phyloP scores from a whole-genome alignment of 805 yeast species.

The Maudiozyma serrabonitensis region DNA sequence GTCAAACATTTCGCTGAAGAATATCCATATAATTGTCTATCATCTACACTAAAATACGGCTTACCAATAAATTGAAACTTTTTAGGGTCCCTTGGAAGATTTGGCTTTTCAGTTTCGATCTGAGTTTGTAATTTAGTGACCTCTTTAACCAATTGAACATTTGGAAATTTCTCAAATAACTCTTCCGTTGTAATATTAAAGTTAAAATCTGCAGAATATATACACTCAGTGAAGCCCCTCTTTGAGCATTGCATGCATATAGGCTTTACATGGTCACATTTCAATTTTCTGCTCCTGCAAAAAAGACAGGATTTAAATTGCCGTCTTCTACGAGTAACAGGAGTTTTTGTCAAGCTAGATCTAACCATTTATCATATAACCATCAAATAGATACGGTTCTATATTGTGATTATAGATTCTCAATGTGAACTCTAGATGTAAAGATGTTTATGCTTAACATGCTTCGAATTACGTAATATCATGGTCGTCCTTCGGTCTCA shows the following conservation, averaged over 20 bases:
- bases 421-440: neutral
- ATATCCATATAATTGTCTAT: neutral
- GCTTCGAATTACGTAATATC: no score
- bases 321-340: neutral
- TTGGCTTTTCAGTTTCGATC: neutral
- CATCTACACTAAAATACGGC: neutral
- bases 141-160: neutral
- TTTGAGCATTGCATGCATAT: constrained; percentile 19
- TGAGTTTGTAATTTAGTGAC: neutral
- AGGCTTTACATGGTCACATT: constrained; percentile 23
- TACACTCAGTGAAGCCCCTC: constrained; percentile 12
- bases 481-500: no score
- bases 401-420: no score
- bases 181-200: neutral
- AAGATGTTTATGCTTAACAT: no score
- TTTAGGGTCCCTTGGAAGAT: neutral
- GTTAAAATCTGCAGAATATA: constrained; percentile 7
- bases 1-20: neutral
- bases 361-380: neutral
- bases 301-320: constrained; percentile 7
- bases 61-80: neutral
- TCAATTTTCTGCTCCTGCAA: constrained; percentile 23
- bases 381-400: no score
- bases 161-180: neutral
- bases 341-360: neutral